These are phyloP conservation scores for Teratosphaeriaceae sp. DNA, from an alignment of 2,329 filamentous ascomycete species.

Conservation along the genomic window DNA sequence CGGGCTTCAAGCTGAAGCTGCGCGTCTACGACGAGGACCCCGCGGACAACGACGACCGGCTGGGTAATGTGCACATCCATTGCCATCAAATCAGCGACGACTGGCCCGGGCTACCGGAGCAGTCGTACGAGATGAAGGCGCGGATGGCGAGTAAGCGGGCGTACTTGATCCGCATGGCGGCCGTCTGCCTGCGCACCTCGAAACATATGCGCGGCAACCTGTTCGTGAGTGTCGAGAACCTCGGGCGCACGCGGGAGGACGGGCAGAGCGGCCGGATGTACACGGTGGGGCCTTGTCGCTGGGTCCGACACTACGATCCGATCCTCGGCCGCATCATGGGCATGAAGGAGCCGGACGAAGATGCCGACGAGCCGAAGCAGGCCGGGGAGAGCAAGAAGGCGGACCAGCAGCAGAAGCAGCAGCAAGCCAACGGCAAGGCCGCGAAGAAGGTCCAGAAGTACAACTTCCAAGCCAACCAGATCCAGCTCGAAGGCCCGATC, in stretches of 20 bases:
- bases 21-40: slow-evolving; percentile 87
- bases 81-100: slow-evolving; percentile 53
- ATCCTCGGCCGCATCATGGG: slow-evolving; percentile 78
- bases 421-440: slow-evolving; percentile 15
- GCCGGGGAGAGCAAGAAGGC: slow-evolving; percentile 14
- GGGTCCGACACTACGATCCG: slow-evolving; percentile 80
- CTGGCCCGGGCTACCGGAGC: slow-evolving; percentile 62
- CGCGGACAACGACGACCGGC: slow-evolving; percentile 74
- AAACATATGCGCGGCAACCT: slow-evolving; percentile 64
- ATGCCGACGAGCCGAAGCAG: slow-evolving; percentile 11
- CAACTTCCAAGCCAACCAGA: slow-evolving; percentile 88
- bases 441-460: slow-evolving; percentile 53
- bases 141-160: slow-evolving; percentile 81
- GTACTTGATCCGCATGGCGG: slow-evolving; percentile 65
- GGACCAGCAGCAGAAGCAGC: slow-evolving; percentile 2
- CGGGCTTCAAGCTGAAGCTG: slow-evolving; percentile 78
- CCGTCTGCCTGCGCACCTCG: slow-evolving; percentile 54
- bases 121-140: slow-evolving; percentile 69
- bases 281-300: slow-evolving; percentile 69
- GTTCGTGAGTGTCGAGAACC: slow-evolving; percentile 66
- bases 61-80: slow-evolving; percentile 76
- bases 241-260: slow-evolving; percentile 64
- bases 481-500: slow-evolving; percentile 79
- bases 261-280: slow-evolving; percentile 58
- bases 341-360: slow-evolving; percentile 49